Evolutionary conservation across 768 basidiomycete genomes (phyloP).

Genomic region (Tylopilus sp.): DNA sequence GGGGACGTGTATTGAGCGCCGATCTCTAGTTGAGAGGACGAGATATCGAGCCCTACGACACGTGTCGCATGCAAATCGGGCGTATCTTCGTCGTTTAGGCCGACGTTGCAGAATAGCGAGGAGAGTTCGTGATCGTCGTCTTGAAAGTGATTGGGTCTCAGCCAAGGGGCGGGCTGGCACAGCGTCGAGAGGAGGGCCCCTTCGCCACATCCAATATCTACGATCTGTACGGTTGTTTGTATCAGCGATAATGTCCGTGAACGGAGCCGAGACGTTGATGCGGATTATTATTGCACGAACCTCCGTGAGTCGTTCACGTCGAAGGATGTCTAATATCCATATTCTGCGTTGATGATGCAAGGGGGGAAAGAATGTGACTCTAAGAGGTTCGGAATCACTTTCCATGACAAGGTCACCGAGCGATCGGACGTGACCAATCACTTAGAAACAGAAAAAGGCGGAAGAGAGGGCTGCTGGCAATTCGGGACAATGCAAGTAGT

Average conservation of each 20-base stretch:
- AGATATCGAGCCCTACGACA: conserved; percentile 70
- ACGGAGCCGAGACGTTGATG: background rate
- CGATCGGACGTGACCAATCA: conserved; percentile 9
- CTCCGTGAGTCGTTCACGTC: conserved; percentile 52
- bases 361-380: conserved; percentile 65
- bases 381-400: conserved; percentile 25
- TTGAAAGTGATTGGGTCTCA: conserved; percentile 32
- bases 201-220: conserved; percentile 85
- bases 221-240: conserved; percentile 43
- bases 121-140: conserved; percentile 20
- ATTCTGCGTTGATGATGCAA: conserved; percentile 65
- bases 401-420: conserved; percentile 16
- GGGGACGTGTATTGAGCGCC: conserved; percentile 51
- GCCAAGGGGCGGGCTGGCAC: conserved; percentile 73
- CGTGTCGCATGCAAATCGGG: conserved; percentile 56
- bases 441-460: background rate
- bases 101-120: conserved; percentile 22
- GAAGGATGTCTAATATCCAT: conserved; percentile 64
- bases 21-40: conserved; percentile 47
- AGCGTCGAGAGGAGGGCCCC: conserved; percentile 69
- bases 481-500: background rate
- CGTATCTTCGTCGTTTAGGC: conserved; percentile 37
- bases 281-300: conserved; percentile 32
- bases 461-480: background rate
- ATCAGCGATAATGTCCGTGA: background rate